Base-by-base conservation (phyloP, 164 flowering plant species). In the Macadamia integrifolia region DNA sequence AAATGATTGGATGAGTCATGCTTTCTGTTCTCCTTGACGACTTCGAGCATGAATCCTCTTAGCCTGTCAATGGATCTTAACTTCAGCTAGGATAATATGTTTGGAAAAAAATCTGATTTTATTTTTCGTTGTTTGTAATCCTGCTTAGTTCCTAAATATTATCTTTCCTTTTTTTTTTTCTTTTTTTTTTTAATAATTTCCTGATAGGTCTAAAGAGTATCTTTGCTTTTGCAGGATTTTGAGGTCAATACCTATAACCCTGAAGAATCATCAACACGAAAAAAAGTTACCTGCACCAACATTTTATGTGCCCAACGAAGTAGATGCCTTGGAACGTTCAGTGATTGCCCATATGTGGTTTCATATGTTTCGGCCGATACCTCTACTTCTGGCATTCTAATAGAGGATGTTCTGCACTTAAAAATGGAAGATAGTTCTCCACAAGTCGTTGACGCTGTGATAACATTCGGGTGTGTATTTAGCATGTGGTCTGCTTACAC, bases 361-460 rank as follows among this genome's bases (percentile, higher is more conserved):
- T 32, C 29, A 12, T 94, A 94, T 76, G 83, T 86, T 66, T 89
- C 98, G 17, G 72, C 66, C 60, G 75, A 74, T 70, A 90, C 98
- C 14, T 86, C 96, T 58, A 82, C 96, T 32, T 69, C 88, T 60
- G 99, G 98, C 50, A 9, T 80, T 62, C 79, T 92, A 75, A 85
- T 94, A 3, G 89, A 92, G 72, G 99, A 92, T 80, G 80, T 86
- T 4, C 69, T 92, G 78, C 93, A 90, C 78, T 71, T 94, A 66
- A 72, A 52, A 52, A 80, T 89, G 8, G 89, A 90, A 31, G 80
- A 85, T 66, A 58, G 58, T 67, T 67, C 68, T 53, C 64, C 66
- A 56, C 72, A 84, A 74, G 66, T 35, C 60, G 75, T 89, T 64
- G 78, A 81, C 28, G 88, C 93, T 10, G 78, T 18, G 4, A 79